A percentile compares a stretch with the other conserved stretches of the same genome.
These are phyloP conservation scores for Diaporthe citrichinensis DNA, from an alignment of 2,329 filamentous ascomycete species.

Conservation along the genomic window DNA sequence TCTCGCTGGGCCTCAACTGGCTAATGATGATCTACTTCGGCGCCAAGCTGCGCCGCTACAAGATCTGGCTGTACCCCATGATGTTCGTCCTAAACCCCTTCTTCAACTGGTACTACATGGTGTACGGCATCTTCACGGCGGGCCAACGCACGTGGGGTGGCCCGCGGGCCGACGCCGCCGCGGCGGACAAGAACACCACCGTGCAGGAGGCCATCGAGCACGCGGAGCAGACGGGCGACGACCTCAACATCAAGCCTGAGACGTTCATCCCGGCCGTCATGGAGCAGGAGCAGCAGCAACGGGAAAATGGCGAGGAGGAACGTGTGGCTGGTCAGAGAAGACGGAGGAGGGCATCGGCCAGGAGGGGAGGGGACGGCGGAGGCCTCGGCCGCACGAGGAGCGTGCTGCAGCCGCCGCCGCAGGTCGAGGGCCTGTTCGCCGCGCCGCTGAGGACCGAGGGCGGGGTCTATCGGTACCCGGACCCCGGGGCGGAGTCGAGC, in stretches of 20 bases:
- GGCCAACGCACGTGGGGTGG: slow-evolving; percentile 97
- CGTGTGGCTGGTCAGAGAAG: slow-evolving; percentile 34
- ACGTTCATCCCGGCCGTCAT: slow-evolving; percentile 78
- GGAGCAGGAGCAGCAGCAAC: slow-evolving; percentile 55
- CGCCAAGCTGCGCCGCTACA: slow-evolving; percentile 86
- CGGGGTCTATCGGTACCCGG: slow-evolving; percentile 78
- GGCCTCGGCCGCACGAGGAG: slow-evolving; percentile 64
- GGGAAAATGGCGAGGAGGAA: slow-evolving; percentile 43
- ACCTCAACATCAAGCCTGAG: slow-evolving; percentile 90
- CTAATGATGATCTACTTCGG: slow-evolving; percentile 97
- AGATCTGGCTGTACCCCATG: slow-evolving; percentile 93
- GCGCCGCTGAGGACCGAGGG: slow-evolving; percentile 76
- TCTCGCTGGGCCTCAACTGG: slow-evolving; percentile 95
- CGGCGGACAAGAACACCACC: slow-evolving; percentile 81
- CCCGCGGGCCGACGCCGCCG: slow-evolving; percentile 88
- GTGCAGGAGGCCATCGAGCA: slow-evolving; percentile 87
- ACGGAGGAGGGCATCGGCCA: slow-evolving; percentile 30
- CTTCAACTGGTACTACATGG: slow-evolving; percentile 99
- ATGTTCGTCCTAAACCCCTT: slow-evolving; percentile 98
- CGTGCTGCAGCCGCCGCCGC: slow-evolving; percentile 79
- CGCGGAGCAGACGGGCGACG: slow-evolving; percentile 84
- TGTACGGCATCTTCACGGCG: slow-evolving; percentile 95
- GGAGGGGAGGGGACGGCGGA: slow-evolving; percentile 46
- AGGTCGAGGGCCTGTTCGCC: slow-evolving; percentile 84
- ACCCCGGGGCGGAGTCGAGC: slow-evolving; percentile 67